phyloP scores from a whole-genome alignment of 768 basidiomycete species.

The Pulveroboletus sp. region DNA sequence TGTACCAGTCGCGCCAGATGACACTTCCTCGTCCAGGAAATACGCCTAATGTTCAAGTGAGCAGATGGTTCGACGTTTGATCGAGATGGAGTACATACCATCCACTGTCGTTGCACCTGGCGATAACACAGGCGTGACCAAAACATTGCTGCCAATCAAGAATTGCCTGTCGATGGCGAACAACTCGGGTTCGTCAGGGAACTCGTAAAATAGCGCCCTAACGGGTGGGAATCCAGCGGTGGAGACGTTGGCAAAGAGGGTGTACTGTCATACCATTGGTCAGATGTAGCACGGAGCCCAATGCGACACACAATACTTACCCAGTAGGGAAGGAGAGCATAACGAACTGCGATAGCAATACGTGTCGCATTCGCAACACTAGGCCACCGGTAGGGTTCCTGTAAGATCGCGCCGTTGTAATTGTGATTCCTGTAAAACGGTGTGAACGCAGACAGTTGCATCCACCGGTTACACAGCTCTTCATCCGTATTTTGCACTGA shows the following conservation, averaged over 20 bases:
- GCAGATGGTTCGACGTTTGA: not conserved
- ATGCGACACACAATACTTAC: conserved; percentile 33
- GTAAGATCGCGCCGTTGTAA: conserved; percentile 56
- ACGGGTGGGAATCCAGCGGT: conserved; percentile 61
- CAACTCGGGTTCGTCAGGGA: conserved; percentile 65
- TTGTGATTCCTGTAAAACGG: conserved; percentile 83
- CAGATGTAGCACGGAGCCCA: conserved; percentile 27
- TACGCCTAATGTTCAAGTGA: conserved; percentile 39
- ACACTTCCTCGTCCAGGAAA: conserved; percentile 59
- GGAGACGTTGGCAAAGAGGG: conserved; percentile 66
- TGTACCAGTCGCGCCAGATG: conserved; percentile 71
- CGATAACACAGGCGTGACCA: conserved; percentile 71
- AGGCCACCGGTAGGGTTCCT: conserved; percentile 79
- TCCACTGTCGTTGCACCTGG: conserved; percentile 66
- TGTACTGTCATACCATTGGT: conserved; percentile 44
- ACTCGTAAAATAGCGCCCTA: conserved; percentile 72
- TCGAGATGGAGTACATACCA: conserved; percentile 34
- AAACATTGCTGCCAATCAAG: conserved; percentile 61
- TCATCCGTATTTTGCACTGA: conserved; percentile 61
- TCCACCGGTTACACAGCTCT: conserved; percentile 82
- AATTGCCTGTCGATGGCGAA: conserved; percentile 65
- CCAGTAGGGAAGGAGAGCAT: conserved; percentile 75
- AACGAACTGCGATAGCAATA: conserved; percentile 64
- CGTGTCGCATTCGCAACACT: conserved; percentile 71
- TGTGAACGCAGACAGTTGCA: conserved; percentile 73